These are phyloP conservation scores for Yamadazyma atlantica DNA, from an alignment of 1,139 yeast genomes.

Conservation along the genomic window DNA sequence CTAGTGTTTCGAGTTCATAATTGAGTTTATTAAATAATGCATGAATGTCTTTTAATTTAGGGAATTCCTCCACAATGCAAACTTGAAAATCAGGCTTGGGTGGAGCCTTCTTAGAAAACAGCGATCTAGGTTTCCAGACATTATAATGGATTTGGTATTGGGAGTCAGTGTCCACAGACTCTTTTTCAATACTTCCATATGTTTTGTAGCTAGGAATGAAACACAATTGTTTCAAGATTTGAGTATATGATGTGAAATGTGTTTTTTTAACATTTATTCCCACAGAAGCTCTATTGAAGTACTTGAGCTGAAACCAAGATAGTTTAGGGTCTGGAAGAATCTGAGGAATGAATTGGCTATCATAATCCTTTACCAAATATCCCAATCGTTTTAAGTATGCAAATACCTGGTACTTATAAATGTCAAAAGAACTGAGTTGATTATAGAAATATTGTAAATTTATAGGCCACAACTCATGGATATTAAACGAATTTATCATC, in stretches of 20 bases:
- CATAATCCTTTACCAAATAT: conserved; percentile 55
- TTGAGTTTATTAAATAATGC: conserved; percentile 23
- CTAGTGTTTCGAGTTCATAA: conserved; percentile 17
- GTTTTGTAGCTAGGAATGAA: conserved; percentile 30
- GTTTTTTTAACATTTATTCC: conserved; percentile 17
- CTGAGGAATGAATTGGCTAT: conserved; percentile 10
- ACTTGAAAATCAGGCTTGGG: conserved; percentile 72
- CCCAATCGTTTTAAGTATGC: conserved; percentile 79
- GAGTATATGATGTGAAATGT: conserved; percentile 38
- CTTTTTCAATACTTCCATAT: conserved; percentile 17
- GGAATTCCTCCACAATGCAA: conserved; percentile 54
- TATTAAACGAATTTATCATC: conserved; percentile 10
- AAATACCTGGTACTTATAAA: conserved; percentile 69
- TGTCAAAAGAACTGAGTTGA: conserved; percentile 18
- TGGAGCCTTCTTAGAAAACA: conserved; percentile 66
- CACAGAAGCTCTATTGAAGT: neutral
- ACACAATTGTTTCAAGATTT: conserved; percentile 38
- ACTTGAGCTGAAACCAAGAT: conserved; percentile 1
- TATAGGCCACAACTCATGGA: conserved; percentile 36
- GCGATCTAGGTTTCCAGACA: conserved; percentile 83
- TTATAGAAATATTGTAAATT: conserved; percentile 69
- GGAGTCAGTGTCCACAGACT: neutral
- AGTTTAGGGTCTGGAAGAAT: neutral
- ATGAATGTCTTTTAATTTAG: conserved; percentile 44
- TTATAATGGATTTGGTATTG: conserved; percentile 42